Conservation (phyloP, 192 early-diverging fungal genomes). For the Podila epigama region DNA sequence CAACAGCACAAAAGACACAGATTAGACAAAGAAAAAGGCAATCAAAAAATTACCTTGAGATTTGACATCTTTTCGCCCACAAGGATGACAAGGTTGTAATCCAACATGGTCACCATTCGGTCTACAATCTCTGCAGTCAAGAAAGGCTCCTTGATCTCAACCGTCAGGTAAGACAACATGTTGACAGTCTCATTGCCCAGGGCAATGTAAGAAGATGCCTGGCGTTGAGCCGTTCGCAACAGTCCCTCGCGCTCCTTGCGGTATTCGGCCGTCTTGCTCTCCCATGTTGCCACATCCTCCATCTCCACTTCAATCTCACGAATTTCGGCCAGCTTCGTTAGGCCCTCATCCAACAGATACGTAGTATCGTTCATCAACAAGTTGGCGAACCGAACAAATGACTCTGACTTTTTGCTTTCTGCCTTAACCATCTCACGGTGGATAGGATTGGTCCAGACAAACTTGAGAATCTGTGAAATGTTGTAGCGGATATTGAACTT, state of each 20-base stretch:
- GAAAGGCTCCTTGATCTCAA: constrained; percentile 83
- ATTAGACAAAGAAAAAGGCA: too few relatives aligned
- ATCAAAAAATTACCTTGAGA: constrained; percentile 69
- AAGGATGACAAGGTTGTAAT: constrained; percentile 89
- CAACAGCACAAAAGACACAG: neutral
- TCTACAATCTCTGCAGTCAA: constrained; percentile 89
- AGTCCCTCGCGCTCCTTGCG: constrained; percentile 69
- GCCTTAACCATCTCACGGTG: constrained; percentile 73
- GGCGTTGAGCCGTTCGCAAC: constrained; percentile 76
- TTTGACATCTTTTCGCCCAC: constrained; percentile 93
- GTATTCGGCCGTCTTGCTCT: constrained; percentile 55
- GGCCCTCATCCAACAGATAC: constrained; percentile 92
- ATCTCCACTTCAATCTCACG: constrained; percentile 83
- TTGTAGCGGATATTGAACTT: constrained; percentile 99
- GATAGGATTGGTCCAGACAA: constrained; percentile 75
- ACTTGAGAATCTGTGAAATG: constrained; percentile 90
- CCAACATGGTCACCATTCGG: constrained; percentile 95
- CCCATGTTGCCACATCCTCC: constrained; percentile 61
- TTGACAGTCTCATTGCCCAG: constrained; percentile 93
- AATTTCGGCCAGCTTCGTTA: constrained; percentile 88
- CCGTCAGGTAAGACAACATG: constrained; percentile 88
- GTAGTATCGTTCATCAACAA: constrained; percentile 96
- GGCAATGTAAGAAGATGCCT: constrained; percentile 84
- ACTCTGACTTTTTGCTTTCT: constrained; percentile 64
- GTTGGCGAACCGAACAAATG: constrained; percentile 89